Conservation (phyloP, 1,284 basidiomycete genomes). For the Mycena sp. region DNA sequence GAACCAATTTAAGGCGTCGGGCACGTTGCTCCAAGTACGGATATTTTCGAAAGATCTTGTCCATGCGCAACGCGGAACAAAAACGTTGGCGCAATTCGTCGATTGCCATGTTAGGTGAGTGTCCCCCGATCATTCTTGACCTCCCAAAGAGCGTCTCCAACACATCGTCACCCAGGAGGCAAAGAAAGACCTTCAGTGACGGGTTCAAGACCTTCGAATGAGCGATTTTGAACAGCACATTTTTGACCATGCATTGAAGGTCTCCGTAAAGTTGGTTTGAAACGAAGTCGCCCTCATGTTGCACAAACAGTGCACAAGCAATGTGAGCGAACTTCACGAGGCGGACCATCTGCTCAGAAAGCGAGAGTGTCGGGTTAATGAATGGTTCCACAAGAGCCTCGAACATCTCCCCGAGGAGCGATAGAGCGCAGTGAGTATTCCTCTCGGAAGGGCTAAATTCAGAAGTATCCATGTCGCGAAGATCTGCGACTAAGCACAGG, state of each 20-base stretch:
- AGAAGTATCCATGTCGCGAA: too few species aligned
- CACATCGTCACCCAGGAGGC: conserved; percentile 15
- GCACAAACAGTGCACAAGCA: conserved; percentile 5
- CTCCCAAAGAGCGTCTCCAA: conserved; percentile 20
- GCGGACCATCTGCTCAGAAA: conserved; percentile 3
- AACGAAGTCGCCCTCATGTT: conserved; percentile 11
- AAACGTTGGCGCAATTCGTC: conserved; percentile 38
- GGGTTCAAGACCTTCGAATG: conserved; percentile 1
- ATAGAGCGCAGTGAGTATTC: neutral
- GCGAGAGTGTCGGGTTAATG: too few species aligned
- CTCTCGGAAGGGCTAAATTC: neutral
- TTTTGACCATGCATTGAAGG: conserved; percentile 20
- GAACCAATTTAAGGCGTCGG: conserved; percentile 6
- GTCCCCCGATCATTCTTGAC: conserved; percentile 12
- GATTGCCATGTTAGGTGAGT: conserved; percentile 38
- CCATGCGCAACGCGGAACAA: conserved; percentile 41
- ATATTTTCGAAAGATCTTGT: conserved; percentile 30
- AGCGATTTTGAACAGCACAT: conserved; percentile 8
- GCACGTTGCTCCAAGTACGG: conserved; percentile 12
- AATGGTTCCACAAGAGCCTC: conserved; percentile 2
- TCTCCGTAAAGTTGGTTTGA: conserved; percentile 19
- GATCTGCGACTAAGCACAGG: neutral
- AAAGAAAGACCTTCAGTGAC: conserved; percentile 2
- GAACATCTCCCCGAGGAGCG: neutral
- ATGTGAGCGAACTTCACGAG: conserved; percentile 18